Base-by-base conservation (phyloP, 176 grass and related monocot genomes). In the Carex parvula region DNA sequence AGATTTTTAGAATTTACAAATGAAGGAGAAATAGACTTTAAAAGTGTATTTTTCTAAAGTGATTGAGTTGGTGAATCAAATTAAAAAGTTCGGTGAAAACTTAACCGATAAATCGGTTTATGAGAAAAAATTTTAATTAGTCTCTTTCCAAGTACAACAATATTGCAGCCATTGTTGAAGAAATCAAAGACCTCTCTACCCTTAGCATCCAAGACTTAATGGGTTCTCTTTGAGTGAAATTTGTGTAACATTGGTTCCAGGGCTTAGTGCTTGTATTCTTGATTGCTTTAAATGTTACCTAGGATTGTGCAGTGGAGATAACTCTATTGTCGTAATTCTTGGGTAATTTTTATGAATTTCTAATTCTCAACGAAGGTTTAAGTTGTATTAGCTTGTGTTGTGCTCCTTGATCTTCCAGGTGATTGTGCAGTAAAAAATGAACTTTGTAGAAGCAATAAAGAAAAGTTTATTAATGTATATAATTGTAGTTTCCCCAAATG, bases 221-320 rank as follows among this genome's bases (percentile, higher is more conserved):
- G 26, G 26, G 26, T 26, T 26, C 26, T 26, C 26, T 26, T 52
- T 21, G 42, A 54, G 60, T 50, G 39, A 46, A 30, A 54, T 76
- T 76, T 54, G 72, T 78, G 14, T 54, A 57, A 68, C 24, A 52
- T 54, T 14, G 80, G 41, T 62, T 83, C 3, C 54, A 83, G 64
- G 35, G 41, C 21, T 58, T 63, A 56, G 65, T n/a, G 46, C 22
- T 20, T 35, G 30, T 33, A 14, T 33, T 59, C 13, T 58, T 58
- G 42, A 77, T 63, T 52, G 2, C 15, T 52, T 22, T 30, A 21
- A 48, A 29, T 58, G 64, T 46, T 3, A 6, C 5, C 21, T 85
- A 39, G 53, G 57, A 65, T 82, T 66, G 32, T 65, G 10, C 42
- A 52, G 41, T 55, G 39, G 79, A n/a, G 50, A 52, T 77, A 30